Evolutionary conservation across 2,329 filamentous ascomycete genomes (phyloP).

Genomic region (Colletotrichum camelliae): DNA sequence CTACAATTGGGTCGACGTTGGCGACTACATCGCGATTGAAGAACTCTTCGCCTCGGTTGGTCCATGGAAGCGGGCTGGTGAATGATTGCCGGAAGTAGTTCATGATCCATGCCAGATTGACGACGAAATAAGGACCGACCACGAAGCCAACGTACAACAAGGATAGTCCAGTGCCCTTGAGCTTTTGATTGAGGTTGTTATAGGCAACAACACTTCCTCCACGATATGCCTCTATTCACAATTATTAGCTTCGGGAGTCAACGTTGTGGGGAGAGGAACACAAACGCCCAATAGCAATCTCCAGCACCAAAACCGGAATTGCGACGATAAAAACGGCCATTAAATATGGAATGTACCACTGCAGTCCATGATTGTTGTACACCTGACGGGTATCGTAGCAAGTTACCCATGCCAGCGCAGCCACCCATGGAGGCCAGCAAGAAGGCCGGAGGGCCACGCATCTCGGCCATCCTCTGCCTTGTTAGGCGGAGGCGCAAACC

Average conservation of each 20-base stretch:
- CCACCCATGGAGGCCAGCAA: constrained; percentile 64
- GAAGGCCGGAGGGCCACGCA: constrained; percentile 63
- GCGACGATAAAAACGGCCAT: constrained; percentile 60
- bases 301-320: constrained; percentile 60
- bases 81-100: constrained; percentile 63
- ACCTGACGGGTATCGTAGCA: constrained; percentile 64
- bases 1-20: constrained; percentile 48
- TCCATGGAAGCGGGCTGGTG: constrained; percentile 59
- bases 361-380: constrained; percentile 64
- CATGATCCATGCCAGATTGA: constrained; percentile 65
- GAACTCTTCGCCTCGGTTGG: constrained; percentile 54
- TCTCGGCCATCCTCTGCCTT: constrained; percentile 49
- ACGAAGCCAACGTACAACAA: constrained; percentile 58
- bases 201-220: constrained; percentile 60
- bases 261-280: background rate
- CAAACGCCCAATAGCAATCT: constrained; percentile 70
- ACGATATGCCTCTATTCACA: constrained; percentile 51
- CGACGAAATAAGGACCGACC: constrained; percentile 62
- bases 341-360: constrained; percentile 66
- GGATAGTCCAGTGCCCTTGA: constrained; percentile 59
- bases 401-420: constrained; percentile 62
- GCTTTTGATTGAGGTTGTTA: constrained; percentile 55
- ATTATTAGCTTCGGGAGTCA: background rate
- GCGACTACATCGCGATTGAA: constrained; percentile 55
- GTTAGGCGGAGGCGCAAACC: constrained; percentile 39